Percentiles rank a stretch among this genome's conserved stretches.
These are phyloP conservation scores for Evernia prunastri DNA, from an alignment of 495 filamentous ascomycete species.

Conservation along the genomic window DNA sequence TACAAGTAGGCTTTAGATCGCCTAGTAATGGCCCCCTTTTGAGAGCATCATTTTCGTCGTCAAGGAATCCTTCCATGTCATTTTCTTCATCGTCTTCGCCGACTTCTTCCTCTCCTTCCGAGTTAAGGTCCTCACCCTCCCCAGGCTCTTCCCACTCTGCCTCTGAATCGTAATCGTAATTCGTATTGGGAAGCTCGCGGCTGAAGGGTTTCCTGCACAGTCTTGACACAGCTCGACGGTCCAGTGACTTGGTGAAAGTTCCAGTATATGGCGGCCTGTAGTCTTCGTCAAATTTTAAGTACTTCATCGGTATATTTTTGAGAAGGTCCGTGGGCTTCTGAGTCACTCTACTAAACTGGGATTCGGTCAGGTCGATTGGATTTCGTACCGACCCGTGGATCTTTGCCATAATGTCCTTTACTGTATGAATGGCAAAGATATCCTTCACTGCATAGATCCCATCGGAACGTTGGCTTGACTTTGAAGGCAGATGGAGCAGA, in stretches of 20 bases:
- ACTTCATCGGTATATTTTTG: conserved; percentile 61
- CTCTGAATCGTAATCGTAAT: conserved; percentile 96
- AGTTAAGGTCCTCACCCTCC: conserved; percentile 71
- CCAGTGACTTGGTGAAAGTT: conserved; percentile 59
- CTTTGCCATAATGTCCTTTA: conserved; percentile 60
- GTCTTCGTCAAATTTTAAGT: conserved; percentile 76
- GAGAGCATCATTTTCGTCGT: conserved; percentile 40
- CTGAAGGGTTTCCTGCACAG: conserved; percentile 66
- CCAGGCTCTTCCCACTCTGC: conserved; percentile 86
- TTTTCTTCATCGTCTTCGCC: conserved; percentile 47
- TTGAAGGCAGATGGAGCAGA: conserved; percentile 53
- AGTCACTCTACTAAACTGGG: conserved; percentile 8
- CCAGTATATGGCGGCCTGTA: conserved; percentile 87
- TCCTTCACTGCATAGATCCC: conserved; percentile 53
- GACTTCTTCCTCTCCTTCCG: conserved; percentile 75
- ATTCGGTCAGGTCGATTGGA: conserved; percentile 39
- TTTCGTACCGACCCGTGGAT: conserved; percentile 45
- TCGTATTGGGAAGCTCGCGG: conserved; percentile 55
- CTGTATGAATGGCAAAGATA: conserved; percentile 51
- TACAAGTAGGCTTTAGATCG: conserved; percentile 68
- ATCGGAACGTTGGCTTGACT: conserved; percentile 41
- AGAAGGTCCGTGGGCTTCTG: conserved; percentile 48
- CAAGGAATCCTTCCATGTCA: conserved; percentile 50
- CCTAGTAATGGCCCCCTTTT: conserved; percentile 49
- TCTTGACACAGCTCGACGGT: conserved; percentile 43